Evolutionary conservation across 352 stramenopile genomes (phyloP), one percentile per base, ranked within the genome.

Genomic region (Pythium aphanidermatum): DNA sequence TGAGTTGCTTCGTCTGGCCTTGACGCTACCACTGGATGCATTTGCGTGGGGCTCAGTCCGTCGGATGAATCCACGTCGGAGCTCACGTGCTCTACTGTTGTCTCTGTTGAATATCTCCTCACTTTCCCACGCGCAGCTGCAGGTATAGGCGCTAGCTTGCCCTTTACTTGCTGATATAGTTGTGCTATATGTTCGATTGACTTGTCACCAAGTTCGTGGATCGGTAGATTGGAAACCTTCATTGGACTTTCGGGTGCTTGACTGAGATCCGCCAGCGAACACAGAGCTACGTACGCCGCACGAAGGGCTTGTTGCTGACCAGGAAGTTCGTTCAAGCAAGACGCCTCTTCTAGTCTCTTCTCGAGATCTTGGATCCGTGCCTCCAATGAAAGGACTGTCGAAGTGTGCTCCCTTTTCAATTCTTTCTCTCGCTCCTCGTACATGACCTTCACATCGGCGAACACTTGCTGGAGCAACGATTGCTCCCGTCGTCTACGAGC

Each of bases 391-490:
- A n/a, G n/a, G n/a, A n/a, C n/a, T n/a, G n/a, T n/a, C n/a, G n/a
- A n/a, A n/a, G n/a, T n/a, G n/a, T 80, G 75, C 45, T 75, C 46
- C 34, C 19, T 51, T 46, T 68, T 55, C 13, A 89, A 37, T 5
- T 47, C 56, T 4, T 63, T 61, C 42, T 86, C 70, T 2, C 65
- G 67, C 25, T 70, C 63, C 21, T 86, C 70, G 30, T 83, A 73
- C 43, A 71, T 67, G 10, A 41, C 41, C 51, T 69, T 70, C 44
- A 82, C 72, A 16, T 82, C 67, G 2, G 56, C 51, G 28, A 84
- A 60, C 5, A 68, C 62, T 37, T 84, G 62, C 42, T 73, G 59
- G 2, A 81, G 39, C n/a, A 73, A 36, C 29, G 36, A 67, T 28
- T 64, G 46, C 23, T 71, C 59, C 46, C 34, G 49, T 32, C 23